These are phyloP conservation scores for Xylaria sp. DNA, from an alignment of 2,329 filamentous ascomycete species.

Conservation along the genomic window DNA sequence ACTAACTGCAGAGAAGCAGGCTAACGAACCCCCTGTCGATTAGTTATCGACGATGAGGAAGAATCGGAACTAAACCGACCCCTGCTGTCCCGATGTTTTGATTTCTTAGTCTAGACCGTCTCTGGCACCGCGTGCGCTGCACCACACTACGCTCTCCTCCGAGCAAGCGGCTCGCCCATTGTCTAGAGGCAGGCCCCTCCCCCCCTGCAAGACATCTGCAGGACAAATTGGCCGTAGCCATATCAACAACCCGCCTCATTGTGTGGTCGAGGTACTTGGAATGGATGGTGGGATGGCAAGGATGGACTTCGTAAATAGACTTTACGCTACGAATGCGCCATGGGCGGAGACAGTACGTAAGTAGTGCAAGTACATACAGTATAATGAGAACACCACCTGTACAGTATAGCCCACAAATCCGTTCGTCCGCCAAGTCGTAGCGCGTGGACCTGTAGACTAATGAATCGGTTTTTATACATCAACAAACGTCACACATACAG, in stretches of 20 bases:
- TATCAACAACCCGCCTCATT: not conserved
- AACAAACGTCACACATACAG: constrained; percentile 19
- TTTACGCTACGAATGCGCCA: constrained; percentile 32
- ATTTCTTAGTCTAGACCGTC: constrained; percentile 2
- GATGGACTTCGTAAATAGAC: constrained; percentile 34
- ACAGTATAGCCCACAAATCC: constrained; percentile 11
- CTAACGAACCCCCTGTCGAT: constrained; percentile 26
- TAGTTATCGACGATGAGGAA: constrained; percentile 24
- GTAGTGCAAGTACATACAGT: not conserved
- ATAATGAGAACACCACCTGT: not conserved
- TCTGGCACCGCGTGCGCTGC: not conserved
- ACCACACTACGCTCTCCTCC: not conserved
- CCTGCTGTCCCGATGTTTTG: constrained; percentile 17
- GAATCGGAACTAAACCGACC: constrained; percentile 14
- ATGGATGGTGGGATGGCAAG: constrained; percentile 20
- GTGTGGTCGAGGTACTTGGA: constrained; percentile 3
- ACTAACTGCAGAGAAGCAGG: constrained; percentile 6
- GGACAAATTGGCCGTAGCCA: constrained; percentile 4
- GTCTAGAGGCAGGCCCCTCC: not conserved
- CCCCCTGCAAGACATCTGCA: constrained; percentile 20
- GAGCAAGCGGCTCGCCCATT: not conserved
- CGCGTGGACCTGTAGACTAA: constrained; percentile 1
- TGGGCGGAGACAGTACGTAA: constrained; percentile 16
- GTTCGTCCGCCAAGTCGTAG: not conserved
- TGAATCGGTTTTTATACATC: not conserved